phyloP scores from a whole-genome alignment of 495 filamentous ascomycete species.

The Daldinia loculata region DNA sequence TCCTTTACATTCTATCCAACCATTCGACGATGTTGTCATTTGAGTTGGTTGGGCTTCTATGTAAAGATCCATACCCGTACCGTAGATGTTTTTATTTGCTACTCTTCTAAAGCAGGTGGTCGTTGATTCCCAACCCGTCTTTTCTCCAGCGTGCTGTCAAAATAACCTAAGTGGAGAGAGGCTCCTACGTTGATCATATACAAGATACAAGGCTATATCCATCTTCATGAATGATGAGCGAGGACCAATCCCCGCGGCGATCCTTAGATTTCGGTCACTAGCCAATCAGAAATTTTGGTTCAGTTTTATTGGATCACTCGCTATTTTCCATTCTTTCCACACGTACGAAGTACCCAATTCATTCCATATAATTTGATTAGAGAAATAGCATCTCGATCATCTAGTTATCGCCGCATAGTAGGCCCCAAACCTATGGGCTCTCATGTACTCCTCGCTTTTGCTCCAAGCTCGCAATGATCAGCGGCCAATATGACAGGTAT shows the following conservation, averaged over 20 bases:
- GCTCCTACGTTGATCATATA: conserved; percentile 38
- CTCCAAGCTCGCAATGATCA: conserved; percentile 13
- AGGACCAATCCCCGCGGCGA: conserved; percentile 2
- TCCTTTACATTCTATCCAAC: background rate
- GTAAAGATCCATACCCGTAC: background rate
- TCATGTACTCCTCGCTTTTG: background rate
- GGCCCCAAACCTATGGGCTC: conserved; percentile 18
- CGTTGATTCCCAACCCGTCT: conserved; percentile 1
- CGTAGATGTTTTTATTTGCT: background rate
- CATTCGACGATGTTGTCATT: conserved; percentile 12
- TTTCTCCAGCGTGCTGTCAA: background rate
- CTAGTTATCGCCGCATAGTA: background rate
- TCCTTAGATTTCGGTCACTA: background rate
- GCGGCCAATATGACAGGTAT: conserved; percentile 20
- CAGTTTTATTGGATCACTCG: background rate
- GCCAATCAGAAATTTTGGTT: background rate
- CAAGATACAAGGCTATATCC: conserved; percentile 17
- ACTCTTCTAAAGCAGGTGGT: background rate
- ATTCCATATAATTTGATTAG: background rate
- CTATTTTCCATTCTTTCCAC: background rate
- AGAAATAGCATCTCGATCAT: background rate
- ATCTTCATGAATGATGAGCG: conserved; percentile 4
- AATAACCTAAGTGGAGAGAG: conserved; percentile 17
- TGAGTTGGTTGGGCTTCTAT: background rate
- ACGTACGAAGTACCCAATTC: background rate